Conservation (phyloP, 371 early-diverging fungal species). For the Zychaea mexicana region DNA sequence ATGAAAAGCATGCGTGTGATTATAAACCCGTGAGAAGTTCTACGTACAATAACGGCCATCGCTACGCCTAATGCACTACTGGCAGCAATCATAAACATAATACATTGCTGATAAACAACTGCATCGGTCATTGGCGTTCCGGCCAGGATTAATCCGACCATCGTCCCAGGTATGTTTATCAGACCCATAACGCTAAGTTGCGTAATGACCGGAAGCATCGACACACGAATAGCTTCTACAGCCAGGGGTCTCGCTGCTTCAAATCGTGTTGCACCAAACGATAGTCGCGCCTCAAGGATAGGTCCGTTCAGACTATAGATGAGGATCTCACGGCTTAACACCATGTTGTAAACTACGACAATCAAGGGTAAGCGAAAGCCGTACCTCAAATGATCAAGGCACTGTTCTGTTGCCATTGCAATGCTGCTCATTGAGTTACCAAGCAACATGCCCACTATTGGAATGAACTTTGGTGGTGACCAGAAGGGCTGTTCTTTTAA, state of each 20-base stretch:
- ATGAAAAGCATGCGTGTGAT: neutral
- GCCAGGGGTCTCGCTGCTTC: slow-evolving; percentile 80
- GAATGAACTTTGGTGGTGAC: slow-evolving; percentile 81
- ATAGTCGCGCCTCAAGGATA: slow-evolving; percentile 69
- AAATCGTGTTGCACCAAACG: slow-evolving; percentile 85
- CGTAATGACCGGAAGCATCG: slow-evolving; percentile 81
- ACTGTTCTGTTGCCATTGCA: slow-evolving; percentile 73
- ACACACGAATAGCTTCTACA: slow-evolving; percentile 69
- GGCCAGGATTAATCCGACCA: slow-evolving; percentile 88
- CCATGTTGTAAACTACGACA: neutral
- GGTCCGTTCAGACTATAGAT: slow-evolving; percentile 47
- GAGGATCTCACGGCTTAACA: neutral
- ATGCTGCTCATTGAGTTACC: slow-evolving; percentile 87
- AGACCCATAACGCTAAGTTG: slow-evolving; percentile 83
- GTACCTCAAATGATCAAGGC: slow-evolving; percentile 61
- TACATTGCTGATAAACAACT: slow-evolving; percentile 75
- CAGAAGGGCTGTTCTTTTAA: slow-evolving; percentile 75
- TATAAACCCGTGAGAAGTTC: neutral
- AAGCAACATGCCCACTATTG: slow-evolving; percentile 86
- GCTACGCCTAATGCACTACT: slow-evolving; percentile 68
- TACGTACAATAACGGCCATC: slow-evolving; percentile 55
- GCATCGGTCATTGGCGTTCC: slow-evolving; percentile 80
- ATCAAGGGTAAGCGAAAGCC: neutral
- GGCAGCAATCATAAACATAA: slow-evolving; percentile 82
- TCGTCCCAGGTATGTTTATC: slow-evolving; percentile 89